phyloP scores from a whole-genome alignment of 2,329 filamentous ascomycete genomes.

The Alternaria consortialis region DNA sequence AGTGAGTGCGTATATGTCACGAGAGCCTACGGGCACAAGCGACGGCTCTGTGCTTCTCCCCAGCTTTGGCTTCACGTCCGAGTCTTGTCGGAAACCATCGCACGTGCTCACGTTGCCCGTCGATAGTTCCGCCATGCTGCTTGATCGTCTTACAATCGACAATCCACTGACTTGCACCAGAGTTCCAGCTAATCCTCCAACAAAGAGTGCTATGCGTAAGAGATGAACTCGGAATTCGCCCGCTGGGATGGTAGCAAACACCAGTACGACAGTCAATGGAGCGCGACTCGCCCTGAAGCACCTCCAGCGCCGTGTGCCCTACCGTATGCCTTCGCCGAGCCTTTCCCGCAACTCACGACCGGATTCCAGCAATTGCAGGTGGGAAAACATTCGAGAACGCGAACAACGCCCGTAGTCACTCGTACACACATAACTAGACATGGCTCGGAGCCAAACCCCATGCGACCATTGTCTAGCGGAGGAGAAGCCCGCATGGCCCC shows the following conservation, averaged over 20 bases:
- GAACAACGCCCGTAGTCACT: conserved; percentile 46
- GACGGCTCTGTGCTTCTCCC: conserved; percentile 21
- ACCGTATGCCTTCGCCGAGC: conserved; percentile 41
- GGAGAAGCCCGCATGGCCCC: conserved; percentile 40
- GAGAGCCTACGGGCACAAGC: conserved; percentile 21
- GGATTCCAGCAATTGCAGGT: conserved; percentile 41
- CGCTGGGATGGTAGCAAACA: conserved; percentile 46
- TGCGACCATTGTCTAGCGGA: conserved; percentile 46
- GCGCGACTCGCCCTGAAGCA: conserved; percentile 32
- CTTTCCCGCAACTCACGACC: conserved; percentile 33
- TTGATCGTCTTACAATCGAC: conserved; percentile 5
- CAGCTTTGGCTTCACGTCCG: conserved; percentile 15
- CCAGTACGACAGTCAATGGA: conserved; percentile 43
- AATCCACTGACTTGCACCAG: conserved; percentile 38
- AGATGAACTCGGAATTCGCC: conserved; percentile 50
- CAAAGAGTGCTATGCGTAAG: conserved; percentile 47
- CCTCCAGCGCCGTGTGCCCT: conserved; percentile 30
- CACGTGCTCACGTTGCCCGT: conserved; percentile 16
- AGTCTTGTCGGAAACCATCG: conserved; percentile 11
- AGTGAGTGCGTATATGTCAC: conserved; percentile 47
- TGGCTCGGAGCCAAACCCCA: conserved; percentile 45
- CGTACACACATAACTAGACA: conserved; percentile 49
- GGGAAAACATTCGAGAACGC: conserved; percentile 38
- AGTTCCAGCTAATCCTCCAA: conserved; percentile 29
- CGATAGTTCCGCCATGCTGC: conserved; percentile 16